Evolutionary conservation across 345 rosid species (phyloP).

Genomic region (Erysimum cheiranthoides): DNA sequence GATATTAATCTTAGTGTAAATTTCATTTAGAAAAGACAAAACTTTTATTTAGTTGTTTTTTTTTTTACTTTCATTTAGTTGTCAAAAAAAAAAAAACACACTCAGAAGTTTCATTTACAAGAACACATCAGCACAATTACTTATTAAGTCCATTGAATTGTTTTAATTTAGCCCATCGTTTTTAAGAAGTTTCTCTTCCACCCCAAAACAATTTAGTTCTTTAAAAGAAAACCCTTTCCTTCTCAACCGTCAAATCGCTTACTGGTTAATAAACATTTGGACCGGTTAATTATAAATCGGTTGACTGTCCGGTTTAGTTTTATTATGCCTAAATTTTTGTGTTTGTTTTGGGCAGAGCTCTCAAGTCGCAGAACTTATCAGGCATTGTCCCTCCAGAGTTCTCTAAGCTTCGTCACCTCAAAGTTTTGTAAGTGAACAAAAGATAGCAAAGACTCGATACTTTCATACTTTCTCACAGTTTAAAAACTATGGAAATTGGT

Average conservation of each 20-base stretch:
- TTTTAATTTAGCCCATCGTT: too few relatives aligned
- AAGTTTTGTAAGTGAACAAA: constrained; percentile 62
- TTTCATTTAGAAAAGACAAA: too few relatives aligned
- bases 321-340: too few relatives aligned
- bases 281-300: neutral
- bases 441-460: neutral
- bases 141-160: too few relatives aligned
- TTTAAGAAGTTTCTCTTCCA: too few relatives aligned
- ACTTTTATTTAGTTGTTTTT: too few relatives aligned
- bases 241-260: neutral
- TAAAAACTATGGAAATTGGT: neutral
- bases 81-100: too few relatives aligned
- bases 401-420: constrained; percentile 69
- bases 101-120: too few relatives aligned
- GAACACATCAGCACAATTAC: too few relatives aligned
- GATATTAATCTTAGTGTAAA: too few relatives aligned
- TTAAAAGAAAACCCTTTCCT: neutral
- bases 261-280: neutral
- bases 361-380: constrained; percentile 71
- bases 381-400: constrained; percentile 77
- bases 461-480: constrained; percentile 4
- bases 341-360: constrained; percentile 37
- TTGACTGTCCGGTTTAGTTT: neutral
- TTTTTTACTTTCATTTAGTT: too few relatives aligned
- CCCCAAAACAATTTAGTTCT: neutral